Percentiles rank a stretch among this genome's conserved stretches.
These are phyloP conservation scores for Mycena maculata DNA, from an alignment of 768 basidiomycete genomes.

Conservation along the genomic window DNA sequence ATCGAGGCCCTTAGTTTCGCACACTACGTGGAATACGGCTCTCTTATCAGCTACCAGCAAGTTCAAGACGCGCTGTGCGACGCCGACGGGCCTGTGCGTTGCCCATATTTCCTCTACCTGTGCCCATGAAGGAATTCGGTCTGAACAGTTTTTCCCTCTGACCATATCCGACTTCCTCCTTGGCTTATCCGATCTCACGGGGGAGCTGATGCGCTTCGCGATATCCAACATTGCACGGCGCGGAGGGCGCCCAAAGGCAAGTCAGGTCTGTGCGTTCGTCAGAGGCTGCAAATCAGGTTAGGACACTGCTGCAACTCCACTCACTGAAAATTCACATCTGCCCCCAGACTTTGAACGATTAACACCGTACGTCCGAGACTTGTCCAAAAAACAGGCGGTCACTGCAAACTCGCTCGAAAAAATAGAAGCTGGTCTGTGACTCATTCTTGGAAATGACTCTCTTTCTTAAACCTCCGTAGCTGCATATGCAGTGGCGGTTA, in stretches of 20 bases:
- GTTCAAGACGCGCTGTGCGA: slow-evolving; percentile 76
- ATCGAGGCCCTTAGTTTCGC: slow-evolving; percentile 93
- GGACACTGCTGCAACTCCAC: slow-evolving; percentile 28
- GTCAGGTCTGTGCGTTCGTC: slow-evolving; percentile 76
- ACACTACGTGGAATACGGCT: slow-evolving; percentile 79
- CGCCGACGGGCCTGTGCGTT: slow-evolving; percentile 73
- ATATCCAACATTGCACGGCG: slow-evolving; percentile 82
- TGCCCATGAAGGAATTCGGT: slow-evolving; percentile 1
- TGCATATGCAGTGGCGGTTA: slow-evolving; percentile 77
- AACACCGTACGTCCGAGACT: slow-evolving; percentile 73
- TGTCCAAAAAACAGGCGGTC: slow-evolving; percentile 89
- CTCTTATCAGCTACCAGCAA: slow-evolving; percentile 73
- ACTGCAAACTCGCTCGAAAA: slow-evolving; percentile 91
- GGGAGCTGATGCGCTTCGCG: slow-evolving; percentile 96
- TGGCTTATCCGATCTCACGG: slow-evolving; percentile 93
- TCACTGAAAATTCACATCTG: slow-evolving; percentile 14
- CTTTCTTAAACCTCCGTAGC: slow-evolving; percentile 53
- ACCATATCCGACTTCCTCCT: slow-evolving; percentile 89
- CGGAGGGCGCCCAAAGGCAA: slow-evolving; percentile 72
- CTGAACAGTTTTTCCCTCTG: slow-evolving; percentile 76
- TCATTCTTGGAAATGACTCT: neutral
- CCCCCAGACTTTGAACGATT: slow-evolving; percentile 81
- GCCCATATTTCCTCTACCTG: neutral
- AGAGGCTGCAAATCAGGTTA: slow-evolving; percentile 79
- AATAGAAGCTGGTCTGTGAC: slow-evolving; percentile 85